Percentiles rank a stretch among this genome's conserved stretches.
Evolutionary conservation across 164 flowering plant genomes (phyloP).

Genomic region (Brasenia schreberi): DNA sequence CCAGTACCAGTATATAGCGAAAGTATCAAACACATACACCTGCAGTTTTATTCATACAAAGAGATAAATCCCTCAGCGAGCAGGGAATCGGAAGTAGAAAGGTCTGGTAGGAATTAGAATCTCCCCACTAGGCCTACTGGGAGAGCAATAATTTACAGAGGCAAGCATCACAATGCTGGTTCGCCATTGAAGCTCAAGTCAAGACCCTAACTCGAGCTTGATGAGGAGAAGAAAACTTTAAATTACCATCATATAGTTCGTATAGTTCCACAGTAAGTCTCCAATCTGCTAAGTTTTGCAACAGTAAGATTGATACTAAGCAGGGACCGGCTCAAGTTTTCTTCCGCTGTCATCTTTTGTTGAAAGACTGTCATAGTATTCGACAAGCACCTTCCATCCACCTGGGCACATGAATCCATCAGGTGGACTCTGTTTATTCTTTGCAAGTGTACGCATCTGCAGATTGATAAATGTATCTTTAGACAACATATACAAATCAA

Average conservation of each 20-base stretch:
- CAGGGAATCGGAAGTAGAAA: no score
- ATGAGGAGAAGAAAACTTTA: neutral
- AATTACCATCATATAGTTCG: conserved; percentile 8
- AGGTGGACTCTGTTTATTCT: conserved; percentile 76
- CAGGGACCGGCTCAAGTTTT: conserved; percentile 49
- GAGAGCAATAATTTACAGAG: no score
- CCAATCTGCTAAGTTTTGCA: neutral
- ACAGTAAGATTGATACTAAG: conserved; percentile 12
- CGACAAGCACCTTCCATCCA: conserved; percentile 88
- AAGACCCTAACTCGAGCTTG: conserved; percentile 10
- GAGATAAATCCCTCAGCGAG: no score
- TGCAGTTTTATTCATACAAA: no score
- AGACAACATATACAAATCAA: neutral
- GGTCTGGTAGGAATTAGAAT: no score
- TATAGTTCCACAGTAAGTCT: conserved; percentile 8
- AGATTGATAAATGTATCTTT: neutral
- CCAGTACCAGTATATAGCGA: no score
- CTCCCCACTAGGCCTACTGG: no score
- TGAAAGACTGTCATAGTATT: conserved; percentile 66
- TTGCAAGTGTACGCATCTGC: conserved; percentile 91
- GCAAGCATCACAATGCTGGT: no score
- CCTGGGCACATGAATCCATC: conserved; percentile 96
- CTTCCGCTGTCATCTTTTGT: conserved; percentile 28
- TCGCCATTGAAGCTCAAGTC: neutral
- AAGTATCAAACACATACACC: no score